phyloP scores from a whole-genome alignment of 495 filamentous ascomycete species.

The Collariella sp. region DNA sequence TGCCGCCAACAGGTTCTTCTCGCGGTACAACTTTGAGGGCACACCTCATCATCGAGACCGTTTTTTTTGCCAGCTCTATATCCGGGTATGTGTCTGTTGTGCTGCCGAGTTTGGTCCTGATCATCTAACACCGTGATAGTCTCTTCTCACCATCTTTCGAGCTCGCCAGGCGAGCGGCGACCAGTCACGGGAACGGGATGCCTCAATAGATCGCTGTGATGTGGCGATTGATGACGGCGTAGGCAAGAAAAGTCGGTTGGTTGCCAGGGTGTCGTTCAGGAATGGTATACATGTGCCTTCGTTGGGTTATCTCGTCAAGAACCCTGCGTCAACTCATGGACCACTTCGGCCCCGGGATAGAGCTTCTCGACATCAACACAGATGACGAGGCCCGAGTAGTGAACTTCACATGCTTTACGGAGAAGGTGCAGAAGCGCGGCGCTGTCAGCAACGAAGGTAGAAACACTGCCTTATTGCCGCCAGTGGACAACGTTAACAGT shows the following conservation, averaged over 20 bases:
- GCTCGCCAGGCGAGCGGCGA: conserved; percentile 31
- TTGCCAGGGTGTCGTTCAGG: conserved; percentile 74
- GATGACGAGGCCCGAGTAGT: conserved; percentile 45
- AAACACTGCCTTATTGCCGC: background rate
- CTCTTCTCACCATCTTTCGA: conserved; percentile 39
- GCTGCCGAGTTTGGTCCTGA: background rate
- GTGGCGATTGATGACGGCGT: conserved; percentile 69
- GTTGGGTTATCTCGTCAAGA: conserved; percentile 68
- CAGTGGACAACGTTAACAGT: conserved; percentile 3
- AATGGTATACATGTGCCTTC: conserved; percentile 51
- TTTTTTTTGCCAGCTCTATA: conserved; percentile 43
- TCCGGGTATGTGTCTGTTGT: conserved; percentile 25
- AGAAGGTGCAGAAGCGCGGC: conserved; percentile 54
- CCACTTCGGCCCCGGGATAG: conserved; percentile 83
- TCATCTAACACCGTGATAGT: conserved; percentile 24
- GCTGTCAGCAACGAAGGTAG: conserved; percentile 71
- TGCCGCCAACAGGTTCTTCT: conserved; percentile 68
- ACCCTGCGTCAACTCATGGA: conserved; percentile 78
- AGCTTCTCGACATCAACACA: conserved; percentile 80
- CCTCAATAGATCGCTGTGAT: conserved; percentile 78
- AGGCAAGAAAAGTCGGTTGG: conserved; percentile 68
- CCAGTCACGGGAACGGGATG: conserved; percentile 43
- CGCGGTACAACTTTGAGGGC: conserved; percentile 58
- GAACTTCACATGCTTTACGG: conserved; percentile 91
- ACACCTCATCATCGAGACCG: conserved; percentile 37